Base-by-base conservation (phyloP, 768 basidiomycete species). In the Rhizopogon salebrosus region DNA sequence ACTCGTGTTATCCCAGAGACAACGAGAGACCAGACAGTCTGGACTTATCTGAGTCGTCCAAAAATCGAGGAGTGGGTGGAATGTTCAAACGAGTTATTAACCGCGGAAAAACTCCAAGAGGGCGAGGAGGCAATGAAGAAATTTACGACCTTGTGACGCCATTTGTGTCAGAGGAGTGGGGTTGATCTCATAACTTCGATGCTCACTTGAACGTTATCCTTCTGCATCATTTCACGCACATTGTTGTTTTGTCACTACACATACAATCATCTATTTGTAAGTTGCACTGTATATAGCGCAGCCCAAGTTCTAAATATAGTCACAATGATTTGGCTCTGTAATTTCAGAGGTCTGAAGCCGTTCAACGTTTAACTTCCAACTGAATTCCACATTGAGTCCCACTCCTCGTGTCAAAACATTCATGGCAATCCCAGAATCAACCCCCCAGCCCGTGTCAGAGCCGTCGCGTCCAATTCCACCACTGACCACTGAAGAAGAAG, bases 111-210 rank as follows among this genome's bases (percentile, higher is more conserved):
- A 69, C 67, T 20, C 78, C 70, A 60, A 77, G 73, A 60, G 74
- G 69, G 29, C 72, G 79, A 4, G 75, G 79, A 43, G 75, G 78
- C 40, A 92, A 92, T 62, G 87, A 88, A 58, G 88, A 91, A 54
- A 86, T 83, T 8, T 92, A 85, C 56, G 86, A 89, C 38, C 76
- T 90, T 10, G 87, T 92, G 51, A 92, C 89, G 14, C 89, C 89
- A 1, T 92, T 92, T 67, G 80, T 89, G 16, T 70, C 85, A 16
- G 85, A 89, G 53, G 86, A 89, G 57, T 87, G 80, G 80, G 84
- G 85, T 52, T 84, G 63, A 68, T 58, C 24, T 43, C 23, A 27
- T 38, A 9, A 13, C 4, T 31, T 31, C 13, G 11, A 16, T 14
- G 43, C 18, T 8, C 29, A 18, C 18, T n/a, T 8, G 4, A 3